Percentiles rank a stretch among this genome's conserved stretches.
phyloP scores from a whole-genome alignment of 1,284 basidiomycete species.

The Ustilago lituana region DNA sequence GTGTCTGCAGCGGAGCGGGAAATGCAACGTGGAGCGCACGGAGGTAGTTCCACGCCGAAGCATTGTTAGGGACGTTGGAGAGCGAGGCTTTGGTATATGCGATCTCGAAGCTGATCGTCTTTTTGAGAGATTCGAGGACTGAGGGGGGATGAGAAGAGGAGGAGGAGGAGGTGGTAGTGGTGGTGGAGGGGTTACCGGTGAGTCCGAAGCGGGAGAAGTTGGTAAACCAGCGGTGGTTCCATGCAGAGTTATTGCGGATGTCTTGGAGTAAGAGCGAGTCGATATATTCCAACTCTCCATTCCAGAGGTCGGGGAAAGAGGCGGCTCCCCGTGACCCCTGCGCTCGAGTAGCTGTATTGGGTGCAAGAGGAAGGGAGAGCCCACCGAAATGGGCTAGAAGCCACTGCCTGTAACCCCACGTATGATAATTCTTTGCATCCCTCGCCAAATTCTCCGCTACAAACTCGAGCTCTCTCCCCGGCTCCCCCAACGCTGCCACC shows the following conservation, averaged over 20 bases:
- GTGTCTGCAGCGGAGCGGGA: neutral
- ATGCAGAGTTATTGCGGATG: conserved; percentile 94
- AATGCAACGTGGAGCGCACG: conserved; percentile 39
- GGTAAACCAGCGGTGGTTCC: conserved; percentile 97
- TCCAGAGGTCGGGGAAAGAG: conserved; percentile 73
- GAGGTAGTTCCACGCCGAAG: conserved; percentile 61
- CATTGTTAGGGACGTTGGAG: conserved; percentile 54
- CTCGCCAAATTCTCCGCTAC: conserved; percentile 34
- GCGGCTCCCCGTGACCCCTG: conserved; percentile 15
- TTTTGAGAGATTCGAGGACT: conserved; percentile 29
- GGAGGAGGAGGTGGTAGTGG: neutral
- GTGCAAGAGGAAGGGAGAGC: conserved; percentile 6
- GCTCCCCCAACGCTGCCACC: conserved; percentile 49
- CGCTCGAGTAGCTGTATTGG: neutral
- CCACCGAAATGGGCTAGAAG: conserved; percentile 61
- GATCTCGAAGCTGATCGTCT: conserved; percentile 25
- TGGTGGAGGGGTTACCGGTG: conserved; percentile 4
- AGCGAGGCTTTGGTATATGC: conserved; percentile 43
- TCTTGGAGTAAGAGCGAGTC: conserved; percentile 80
- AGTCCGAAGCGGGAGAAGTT: conserved; percentile 71
- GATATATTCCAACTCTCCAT: conserved; percentile 79
- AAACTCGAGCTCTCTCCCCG: conserved; percentile 53
- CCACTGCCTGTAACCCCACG: conserved; percentile 66
- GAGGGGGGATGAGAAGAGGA: neutral
- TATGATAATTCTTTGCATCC: conserved; percentile 66